These are phyloP conservation scores for Aureobasidium sp. DNA, from an alignment of 2,329 filamentous ascomycete genomes.

Conservation along the genomic window DNA sequence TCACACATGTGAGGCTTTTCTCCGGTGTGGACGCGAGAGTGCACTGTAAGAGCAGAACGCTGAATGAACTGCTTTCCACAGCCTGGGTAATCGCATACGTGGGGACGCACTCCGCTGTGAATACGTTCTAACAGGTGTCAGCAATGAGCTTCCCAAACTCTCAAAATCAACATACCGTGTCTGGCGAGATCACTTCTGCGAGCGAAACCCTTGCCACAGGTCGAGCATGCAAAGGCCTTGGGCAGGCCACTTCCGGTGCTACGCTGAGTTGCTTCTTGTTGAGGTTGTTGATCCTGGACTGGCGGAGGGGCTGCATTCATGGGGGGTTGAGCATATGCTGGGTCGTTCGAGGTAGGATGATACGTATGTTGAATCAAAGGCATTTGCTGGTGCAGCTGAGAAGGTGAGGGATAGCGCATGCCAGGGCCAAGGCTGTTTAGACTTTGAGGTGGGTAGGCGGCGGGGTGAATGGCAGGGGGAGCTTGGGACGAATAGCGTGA, in stretches of 20 bases:
- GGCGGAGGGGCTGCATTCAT: conserved; percentile 22
- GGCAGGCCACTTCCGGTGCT: conserved; percentile 44
- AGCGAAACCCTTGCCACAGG: conserved; percentile 87
- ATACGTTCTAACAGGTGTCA: conserved; percentile 67
- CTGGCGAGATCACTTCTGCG: conserved; percentile 87
- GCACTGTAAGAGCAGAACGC: conserved; percentile 88
- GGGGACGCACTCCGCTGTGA: conserved; percentile 82
- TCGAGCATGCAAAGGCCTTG: conserved; percentile 83
- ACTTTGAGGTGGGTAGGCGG: conserved; percentile 38
- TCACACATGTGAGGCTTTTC: conserved; percentile 99
- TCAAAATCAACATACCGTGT: conserved; percentile 62
- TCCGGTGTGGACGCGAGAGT: conserved; percentile 90
- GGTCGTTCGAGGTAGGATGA: conserved; percentile 42
- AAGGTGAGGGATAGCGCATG: conserved; percentile 49
- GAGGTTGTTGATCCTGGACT: conserved; percentile 27
- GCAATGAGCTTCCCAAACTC: conserved; percentile 21
- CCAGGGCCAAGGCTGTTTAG: conserved; percentile 43
- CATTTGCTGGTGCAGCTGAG: conserved; percentile 45
- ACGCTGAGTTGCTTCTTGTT: conserved; percentile 31
- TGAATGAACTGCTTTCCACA: conserved; percentile 98
- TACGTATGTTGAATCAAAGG: conserved; percentile 51
- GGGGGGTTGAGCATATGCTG: conserved; percentile 33
- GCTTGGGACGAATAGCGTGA: conserved; percentile 53
- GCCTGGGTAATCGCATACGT: conserved; percentile 80
- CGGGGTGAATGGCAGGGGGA: conserved; percentile 44